Conservation (phyloP, 768 basidiomycete species). For the Lactarius pseudohatsudake region DNA sequence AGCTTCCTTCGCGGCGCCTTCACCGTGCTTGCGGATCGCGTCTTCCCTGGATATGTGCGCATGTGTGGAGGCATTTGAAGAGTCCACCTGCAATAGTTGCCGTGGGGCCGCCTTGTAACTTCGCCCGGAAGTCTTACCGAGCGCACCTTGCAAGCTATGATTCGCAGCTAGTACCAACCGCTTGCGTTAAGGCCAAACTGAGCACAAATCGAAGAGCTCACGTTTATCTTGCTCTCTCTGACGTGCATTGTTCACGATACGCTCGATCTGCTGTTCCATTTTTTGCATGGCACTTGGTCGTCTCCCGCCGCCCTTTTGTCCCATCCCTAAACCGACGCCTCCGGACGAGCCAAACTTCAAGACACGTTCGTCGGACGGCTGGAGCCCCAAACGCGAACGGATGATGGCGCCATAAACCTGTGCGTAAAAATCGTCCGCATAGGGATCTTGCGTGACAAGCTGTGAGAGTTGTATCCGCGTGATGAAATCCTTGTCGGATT, state of each 20-base stretch:
- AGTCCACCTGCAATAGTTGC: conserved; percentile 88
- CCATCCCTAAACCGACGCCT: conserved; percentile 82
- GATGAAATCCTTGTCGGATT: conserved; percentile 99
- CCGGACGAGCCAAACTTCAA: conserved; percentile 81
- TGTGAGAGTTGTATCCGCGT: conserved; percentile 99
- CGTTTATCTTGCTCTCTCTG: conserved; percentile 85
- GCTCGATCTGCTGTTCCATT: conserved; percentile 94
- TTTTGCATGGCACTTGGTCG: conserved; percentile 86
- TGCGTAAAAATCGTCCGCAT: conserved; percentile 97
- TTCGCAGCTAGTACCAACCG: conserved; percentile 37
- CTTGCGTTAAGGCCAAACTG: conserved; percentile 14
- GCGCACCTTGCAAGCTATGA: conserved; percentile 82
- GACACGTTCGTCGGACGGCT: conserved; percentile 72
- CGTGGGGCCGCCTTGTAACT: conserved; percentile 97
- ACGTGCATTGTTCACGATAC: conserved; percentile 90
- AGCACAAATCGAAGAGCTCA: conserved; percentile 30
- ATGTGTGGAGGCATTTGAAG: conserved; percentile 45
- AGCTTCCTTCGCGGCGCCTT: conserved; percentile 68
- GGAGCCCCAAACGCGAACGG: conserved; percentile 74
- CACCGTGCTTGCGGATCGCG: conserved; percentile 41
- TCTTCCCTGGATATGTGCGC: conserved; percentile 57
- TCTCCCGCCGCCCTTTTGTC: conserved; percentile 63
- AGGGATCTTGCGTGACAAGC: conserved; percentile 95
- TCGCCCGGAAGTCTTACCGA: conserved; percentile 91
- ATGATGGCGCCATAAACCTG: conserved; percentile 90